Conservation (phyloP, 352 stramenopile species). For the Pythium pyrilobum region DNA sequence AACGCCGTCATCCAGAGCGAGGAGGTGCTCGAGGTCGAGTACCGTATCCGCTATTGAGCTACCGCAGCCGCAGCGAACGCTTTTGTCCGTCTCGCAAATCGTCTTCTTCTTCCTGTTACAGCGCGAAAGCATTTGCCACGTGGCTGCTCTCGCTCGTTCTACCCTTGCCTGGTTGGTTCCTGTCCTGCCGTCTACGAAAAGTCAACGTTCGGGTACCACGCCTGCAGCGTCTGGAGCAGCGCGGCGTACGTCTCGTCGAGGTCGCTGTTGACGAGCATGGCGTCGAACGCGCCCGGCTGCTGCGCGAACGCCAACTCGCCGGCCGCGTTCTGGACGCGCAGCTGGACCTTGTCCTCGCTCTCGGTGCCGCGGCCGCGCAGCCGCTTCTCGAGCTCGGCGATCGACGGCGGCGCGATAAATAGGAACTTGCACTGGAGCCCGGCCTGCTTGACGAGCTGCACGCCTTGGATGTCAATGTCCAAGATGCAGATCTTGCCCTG, state of each 20-base stretch:
- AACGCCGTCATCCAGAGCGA: constrained; percentile 14
- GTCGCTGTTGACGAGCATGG: constrained; percentile 86
- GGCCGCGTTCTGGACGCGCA: constrained; percentile 91
- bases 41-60: constrained; percentile 28
- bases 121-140: background rate
- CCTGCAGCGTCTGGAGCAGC: constrained; percentile 59
- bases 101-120: background rate
- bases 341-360: constrained; percentile 94
- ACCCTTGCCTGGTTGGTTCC: too few species aligned
- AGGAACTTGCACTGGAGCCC: constrained; percentile 92
- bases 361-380: constrained; percentile 94
- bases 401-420: constrained; percentile 95
- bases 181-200: constrained; percentile 25
- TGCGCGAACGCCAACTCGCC: constrained; percentile 91
- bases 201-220: constrained; percentile 69
- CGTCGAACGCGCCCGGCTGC: constrained; percentile 82
- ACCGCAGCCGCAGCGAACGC: background rate
- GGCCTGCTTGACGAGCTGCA: constrained; percentile 90
- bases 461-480: constrained; percentile 98
- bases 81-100: background rate
- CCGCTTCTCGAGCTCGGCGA: constrained; percentile 92
- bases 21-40: constrained; percentile 40
- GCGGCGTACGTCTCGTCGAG: constrained; percentile 77
- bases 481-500: constrained; percentile 97
- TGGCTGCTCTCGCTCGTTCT: background rate